Conservation (phyloP, 2,329 filamentous ascomycete species). For the Thielaviopsis ethacetica region DNA sequence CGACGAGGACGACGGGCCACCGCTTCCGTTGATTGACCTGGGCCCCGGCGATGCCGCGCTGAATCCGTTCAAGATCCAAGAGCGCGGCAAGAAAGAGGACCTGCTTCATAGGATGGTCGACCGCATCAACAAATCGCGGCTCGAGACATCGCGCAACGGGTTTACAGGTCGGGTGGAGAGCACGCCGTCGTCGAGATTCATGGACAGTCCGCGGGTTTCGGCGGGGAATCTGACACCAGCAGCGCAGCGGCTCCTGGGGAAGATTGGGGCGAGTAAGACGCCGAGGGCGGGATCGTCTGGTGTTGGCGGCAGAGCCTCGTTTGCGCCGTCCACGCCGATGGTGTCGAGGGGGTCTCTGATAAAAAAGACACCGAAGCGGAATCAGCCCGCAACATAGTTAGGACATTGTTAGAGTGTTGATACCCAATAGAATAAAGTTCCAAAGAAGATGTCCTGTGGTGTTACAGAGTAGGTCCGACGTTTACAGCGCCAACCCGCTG, state of each 20-base stretch:
- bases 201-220: slow-evolving; percentile 44
- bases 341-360: background rate
- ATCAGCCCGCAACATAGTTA: background rate
- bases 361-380: background rate
- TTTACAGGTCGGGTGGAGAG: slow-evolving; percentile 41
- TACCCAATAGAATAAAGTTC: background rate
- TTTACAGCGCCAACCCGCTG: too few species aligned
- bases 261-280: slow-evolving; percentile 15
- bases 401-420: background rate
- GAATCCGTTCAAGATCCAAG: slow-evolving; percentile 67
- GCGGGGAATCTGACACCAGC: slow-evolving; percentile 51
- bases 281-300: background rate
- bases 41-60: slow-evolving; percentile 44
- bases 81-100: slow-evolving; percentile 59
- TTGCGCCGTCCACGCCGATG: slow-evolving; percentile 8
- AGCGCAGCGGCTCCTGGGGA: slow-evolving; percentile 50
- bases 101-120: slow-evolving; percentile 81
- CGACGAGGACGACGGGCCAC: slow-evolving; percentile 19
- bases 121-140: slow-evolving; percentile 56
- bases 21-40: slow-evolving; percentile 34
- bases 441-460: background rate
- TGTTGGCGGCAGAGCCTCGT: background rate
- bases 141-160: slow-evolving; percentile 40
- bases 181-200: slow-evolving; percentile 53
- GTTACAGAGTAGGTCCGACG: too few species aligned